Base-by-base conservation (phyloP, 306 rosid species). In the Lathyrus aphaca region DNA sequence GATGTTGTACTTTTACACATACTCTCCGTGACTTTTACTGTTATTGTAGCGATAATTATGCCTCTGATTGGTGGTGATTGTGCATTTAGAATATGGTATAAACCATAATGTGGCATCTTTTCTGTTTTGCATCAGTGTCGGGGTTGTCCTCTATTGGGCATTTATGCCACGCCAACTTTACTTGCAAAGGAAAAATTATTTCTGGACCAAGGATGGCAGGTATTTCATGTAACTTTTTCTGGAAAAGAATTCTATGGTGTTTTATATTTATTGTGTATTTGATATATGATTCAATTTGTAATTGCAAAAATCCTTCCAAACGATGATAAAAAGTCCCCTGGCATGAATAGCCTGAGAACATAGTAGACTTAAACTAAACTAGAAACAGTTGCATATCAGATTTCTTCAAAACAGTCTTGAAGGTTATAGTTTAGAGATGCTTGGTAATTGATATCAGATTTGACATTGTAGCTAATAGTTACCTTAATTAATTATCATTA, bases 191-290 rank as follows among this genome's bases (percentile, higher is more conserved):
- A 93, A 72, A 79, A 81, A 14, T 86, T 86, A 74, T 93, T 93
- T 85, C 83, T 93, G 74, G 90, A 86, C 64, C 91, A 83, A 60
- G 96, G 96, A 77, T 89, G 98, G 98, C 87, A 90, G 98, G 96
- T 93, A 83, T 64, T 11, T 62, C 62, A 44, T 79, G 17, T 29
- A 71, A 55, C 35, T 40, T 68, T 4, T 30, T 14, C 50, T 57
- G 53, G 54, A 66, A 64, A 69, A 29, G 39, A 55, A 62, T 32
- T 43, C 18, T 53, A 38, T 62, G 59, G 18, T 6, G 25, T 63
- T 58, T 12, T 55, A 0, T 40, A 10, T 54, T 23, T 51, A 45
- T 43, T 23, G 15, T 81, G 73, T 45, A 40, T 77, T 54, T 54
- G 37, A 44, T 74, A 44, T 66, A 13, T 46, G 68, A 71, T 62